These are phyloP conservation scores for Pseudomassariella vexata DNA, from an alignment of 2,329 filamentous ascomycete genomes.

Conservation along the genomic window DNA sequence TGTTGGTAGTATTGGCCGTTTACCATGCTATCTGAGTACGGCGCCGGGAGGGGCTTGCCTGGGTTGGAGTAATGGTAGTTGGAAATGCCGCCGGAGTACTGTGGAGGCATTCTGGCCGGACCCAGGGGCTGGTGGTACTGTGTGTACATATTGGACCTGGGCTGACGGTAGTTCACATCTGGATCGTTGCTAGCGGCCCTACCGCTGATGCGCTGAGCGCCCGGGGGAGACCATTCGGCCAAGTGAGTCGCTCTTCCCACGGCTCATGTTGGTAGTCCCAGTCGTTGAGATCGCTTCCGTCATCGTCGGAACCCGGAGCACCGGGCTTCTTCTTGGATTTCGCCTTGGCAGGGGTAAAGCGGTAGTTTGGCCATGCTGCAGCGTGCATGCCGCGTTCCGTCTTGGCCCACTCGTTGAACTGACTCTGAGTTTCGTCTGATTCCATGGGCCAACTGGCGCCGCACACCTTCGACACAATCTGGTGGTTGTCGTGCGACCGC, in stretches of 20 bases:
- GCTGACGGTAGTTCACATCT: conserved; percentile 22
- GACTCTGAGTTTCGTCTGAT: conserved; percentile 61
- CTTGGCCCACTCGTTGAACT: conserved; percentile 74
- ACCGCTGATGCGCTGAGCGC: conserved; percentile 24
- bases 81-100: conserved; percentile 19
- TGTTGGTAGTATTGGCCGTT: conserved; percentile 32
- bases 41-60: conserved; percentile 29
- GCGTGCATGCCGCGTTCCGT: conserved; percentile 81
- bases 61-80: conserved; percentile 29
- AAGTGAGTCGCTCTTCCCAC: too few species aligned
- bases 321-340: conserved; percentile 31
- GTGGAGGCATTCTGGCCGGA: conserved; percentile 6
- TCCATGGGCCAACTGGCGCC: conserved; percentile 84
- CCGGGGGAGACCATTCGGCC: conserved; percentile 29
- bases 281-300: conserved; percentile 27
- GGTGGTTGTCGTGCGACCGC: conserved; percentile 85
- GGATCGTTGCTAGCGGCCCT: conserved; percentile 23
- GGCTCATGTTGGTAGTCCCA: too few species aligned
- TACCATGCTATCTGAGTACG: conserved; percentile 27
- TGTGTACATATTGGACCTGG: conserved; percentile 11
- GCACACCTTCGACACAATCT: conserved; percentile 82
- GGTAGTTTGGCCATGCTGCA: conserved; percentile 82
- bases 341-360: conserved; percentile 81
- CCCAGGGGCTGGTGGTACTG: conserved; percentile 9
- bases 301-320: conserved; percentile 13